phyloP scores from a whole-genome alignment of 768 basidiomycete species.

The Rhizopogon salebrosus region DNA sequence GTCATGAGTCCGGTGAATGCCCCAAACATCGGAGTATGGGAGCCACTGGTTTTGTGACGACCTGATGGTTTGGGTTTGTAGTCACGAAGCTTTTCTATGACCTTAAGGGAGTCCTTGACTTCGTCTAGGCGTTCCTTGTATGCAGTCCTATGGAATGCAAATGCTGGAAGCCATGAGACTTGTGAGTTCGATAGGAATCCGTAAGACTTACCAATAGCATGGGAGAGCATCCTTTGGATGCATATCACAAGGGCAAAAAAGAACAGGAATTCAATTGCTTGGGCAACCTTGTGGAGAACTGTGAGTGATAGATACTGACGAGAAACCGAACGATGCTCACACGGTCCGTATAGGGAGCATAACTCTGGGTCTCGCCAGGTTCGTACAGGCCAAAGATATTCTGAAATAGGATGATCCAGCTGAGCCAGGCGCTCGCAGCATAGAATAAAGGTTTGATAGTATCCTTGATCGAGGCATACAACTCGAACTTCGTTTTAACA shows the following conservation, averaged over 20 bases:
- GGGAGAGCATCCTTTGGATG: slow-evolving; percentile 62
- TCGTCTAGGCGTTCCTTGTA: slow-evolving; percentile 65
- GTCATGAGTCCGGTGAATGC: slow-evolving; percentile 20
- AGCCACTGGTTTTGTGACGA: slow-evolving; percentile 27
- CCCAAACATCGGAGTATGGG: slow-evolving; percentile 42
- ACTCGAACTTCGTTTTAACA: slow-evolving; percentile 61
- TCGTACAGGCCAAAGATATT: slow-evolving; percentile 59
- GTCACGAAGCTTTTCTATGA: slow-evolving; percentile 62
- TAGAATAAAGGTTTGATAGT: slow-evolving; percentile 70
- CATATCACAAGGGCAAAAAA: slow-evolving; percentile 65
- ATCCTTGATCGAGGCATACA: slow-evolving; percentile 67
- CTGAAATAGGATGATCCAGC: slow-evolving; percentile 72
- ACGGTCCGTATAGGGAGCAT: slow-evolving; percentile 55
- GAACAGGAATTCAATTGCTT: slow-evolving; percentile 70
- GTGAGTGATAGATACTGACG: background rate
- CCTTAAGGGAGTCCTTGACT: slow-evolving; percentile 47
- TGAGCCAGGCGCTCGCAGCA: slow-evolving; percentile 62
- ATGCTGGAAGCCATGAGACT: slow-evolving; percentile 35
- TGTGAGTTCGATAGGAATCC: background rate
- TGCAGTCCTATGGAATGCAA: slow-evolving; percentile 73
- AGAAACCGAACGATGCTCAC: slow-evolving; percentile 28
- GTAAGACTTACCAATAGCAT: slow-evolving; percentile 43
- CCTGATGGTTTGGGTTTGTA: slow-evolving; percentile 45
- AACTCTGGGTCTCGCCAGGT: slow-evolving; percentile 32
- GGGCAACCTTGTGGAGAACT: slow-evolving; percentile 37